Evolutionary conservation across 257 asterid species (phyloP), one percentile per base, ranked within the genome.

Genomic region (Ligustrum vulgare): DNA sequence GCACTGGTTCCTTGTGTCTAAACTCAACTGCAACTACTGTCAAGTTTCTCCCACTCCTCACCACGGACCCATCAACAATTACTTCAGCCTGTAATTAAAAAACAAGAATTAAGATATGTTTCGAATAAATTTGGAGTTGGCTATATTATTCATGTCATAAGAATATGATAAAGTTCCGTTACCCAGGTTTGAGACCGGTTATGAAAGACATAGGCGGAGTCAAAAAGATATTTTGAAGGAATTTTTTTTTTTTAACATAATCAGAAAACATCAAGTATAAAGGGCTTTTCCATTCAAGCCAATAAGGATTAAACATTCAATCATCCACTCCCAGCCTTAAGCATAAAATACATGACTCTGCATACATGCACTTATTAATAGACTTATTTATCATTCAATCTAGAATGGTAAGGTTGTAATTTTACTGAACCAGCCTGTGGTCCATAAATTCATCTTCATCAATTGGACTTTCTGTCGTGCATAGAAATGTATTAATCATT

Each of bases 1-100:
- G 79, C 37, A 84, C 87, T 2, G 94, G 83, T 63, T 86, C 92
- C 83, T 87, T 86, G 13, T 75, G 80, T 69, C 86, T 87, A 80
- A 90, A 94, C 71, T 88, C 85, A 33, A 90, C 82, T 43, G 90
- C 81, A 80, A 91, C 89, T 49, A 87, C 84, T 3, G 98, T 86
- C 64, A 94, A 62, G 82, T 85, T 94, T 83, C 98, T 88, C 83
- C 98, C 98, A 45, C 92, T 92, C 84, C 96, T 83, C 36, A 89
- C 69, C 54, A 89, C 87, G 9, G 91, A 78, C 20, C 89, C 94
- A 79, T 94, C 91, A 47, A 92, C 81, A 16, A 81, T 47, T 12
- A 87, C 87, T 80, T 82, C 89, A 8, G 84, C 85, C 98, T 94
- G 94, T 20, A 39, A 69, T 5, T 51, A 20, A 79, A 7, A 75